phyloP scores from a whole-genome alignment of 108 stramenopile genomes.

The Aurantiochytrium sp. region DNA sequence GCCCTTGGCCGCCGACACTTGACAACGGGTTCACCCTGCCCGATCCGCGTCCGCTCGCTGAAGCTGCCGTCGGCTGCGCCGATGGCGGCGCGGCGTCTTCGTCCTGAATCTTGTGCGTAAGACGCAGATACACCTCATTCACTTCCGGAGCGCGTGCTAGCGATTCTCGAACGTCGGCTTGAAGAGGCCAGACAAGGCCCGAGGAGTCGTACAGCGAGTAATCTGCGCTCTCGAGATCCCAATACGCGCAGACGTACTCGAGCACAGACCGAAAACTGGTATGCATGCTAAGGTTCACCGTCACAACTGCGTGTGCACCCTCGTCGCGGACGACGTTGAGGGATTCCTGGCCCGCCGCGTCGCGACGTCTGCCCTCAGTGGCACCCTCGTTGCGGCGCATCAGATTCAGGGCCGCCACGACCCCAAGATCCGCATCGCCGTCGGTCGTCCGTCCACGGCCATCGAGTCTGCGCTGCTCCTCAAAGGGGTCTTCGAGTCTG shows the following conservation, averaged over 20 bases:
- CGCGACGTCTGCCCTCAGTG: no score
- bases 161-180: not conserved
- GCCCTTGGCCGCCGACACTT: no score
- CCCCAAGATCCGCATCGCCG: no score
- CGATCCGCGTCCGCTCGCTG: not conserved
- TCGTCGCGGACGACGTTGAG: not conserved
- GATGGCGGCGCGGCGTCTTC: not conserved
- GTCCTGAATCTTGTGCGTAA: not conserved
- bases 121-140: not conserved
- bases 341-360: not conserved
- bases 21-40: no score
- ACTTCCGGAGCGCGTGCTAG: not conserved
- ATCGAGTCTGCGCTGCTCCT: not conserved
- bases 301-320: not conserved
- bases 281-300: not conserved
- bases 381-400: not conserved
- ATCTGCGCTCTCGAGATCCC: not conserved
- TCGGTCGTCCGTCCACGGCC: not conserved
- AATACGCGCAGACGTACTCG: not conserved
- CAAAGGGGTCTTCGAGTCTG: not conserved
- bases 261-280: not conserved
- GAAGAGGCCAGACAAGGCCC: not conserved
- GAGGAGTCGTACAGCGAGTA: not conserved
- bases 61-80: no score
- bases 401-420: no score